These are phyloP conservation scores for Phaeosphaeriaceae sp. DNA, from an alignment of 2,329 filamentous ascomycete species.

Conservation along the genomic window DNA sequence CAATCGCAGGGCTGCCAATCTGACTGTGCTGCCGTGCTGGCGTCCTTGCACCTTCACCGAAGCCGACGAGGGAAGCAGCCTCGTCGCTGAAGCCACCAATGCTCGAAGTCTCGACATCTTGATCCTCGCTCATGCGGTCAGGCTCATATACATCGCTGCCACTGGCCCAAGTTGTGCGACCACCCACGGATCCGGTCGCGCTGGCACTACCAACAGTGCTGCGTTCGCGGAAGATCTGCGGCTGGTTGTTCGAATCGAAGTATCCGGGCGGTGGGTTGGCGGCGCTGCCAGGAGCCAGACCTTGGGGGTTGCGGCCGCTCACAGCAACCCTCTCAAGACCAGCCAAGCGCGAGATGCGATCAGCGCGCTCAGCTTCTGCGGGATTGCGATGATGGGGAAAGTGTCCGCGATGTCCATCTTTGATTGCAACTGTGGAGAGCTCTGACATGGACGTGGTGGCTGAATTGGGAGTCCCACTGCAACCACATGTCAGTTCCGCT, in stretches of 20 bases:
- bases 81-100: conserved; percentile 87
- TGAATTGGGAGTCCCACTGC: conserved; percentile 89
- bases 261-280: conserved; percentile 63
- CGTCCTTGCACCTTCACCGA: conserved; percentile 83
- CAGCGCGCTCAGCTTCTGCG: conserved; percentile 88
- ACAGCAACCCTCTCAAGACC: conserved; percentile 89
- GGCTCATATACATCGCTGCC: conserved; percentile 67
- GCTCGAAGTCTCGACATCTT: conserved; percentile 66
- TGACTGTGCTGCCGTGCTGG: conserved; percentile 65
- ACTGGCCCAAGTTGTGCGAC: conserved; percentile 72
- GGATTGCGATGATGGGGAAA: conserved; percentile 70
- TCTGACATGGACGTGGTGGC: conserved; percentile 90
- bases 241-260: conserved; percentile 78
- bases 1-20: conserved; percentile 79
- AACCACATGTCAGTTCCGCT: conserved; percentile 20
- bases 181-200: conserved; percentile 80
- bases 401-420: conserved; percentile 91
- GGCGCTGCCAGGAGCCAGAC: conserved; percentile 56
- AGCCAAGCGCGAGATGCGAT: conserved; percentile 92
- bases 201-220: conserved; percentile 92
- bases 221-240: conserved; percentile 71
- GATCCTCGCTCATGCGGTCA: conserved; percentile 74
- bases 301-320: conserved; percentile 62
- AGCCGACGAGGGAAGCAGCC: conserved; percentile 83
- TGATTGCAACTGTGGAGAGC: conserved; percentile 92